Base-by-base conservation (phyloP, 495 filamentous ascomycete genomes). In the Mytilinidion resinicola region DNA sequence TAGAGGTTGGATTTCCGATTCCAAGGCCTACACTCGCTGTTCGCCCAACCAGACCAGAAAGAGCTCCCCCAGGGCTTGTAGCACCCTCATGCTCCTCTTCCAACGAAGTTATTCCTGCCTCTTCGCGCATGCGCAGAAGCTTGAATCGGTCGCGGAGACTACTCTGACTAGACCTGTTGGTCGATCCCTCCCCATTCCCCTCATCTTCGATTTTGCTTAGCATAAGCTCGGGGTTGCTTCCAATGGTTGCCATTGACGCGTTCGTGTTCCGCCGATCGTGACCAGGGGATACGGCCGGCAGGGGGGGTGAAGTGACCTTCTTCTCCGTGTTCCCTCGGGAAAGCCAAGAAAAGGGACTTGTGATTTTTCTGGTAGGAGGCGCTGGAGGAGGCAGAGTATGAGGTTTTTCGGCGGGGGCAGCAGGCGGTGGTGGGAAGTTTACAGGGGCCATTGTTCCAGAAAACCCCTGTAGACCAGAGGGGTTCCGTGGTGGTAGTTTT, bases 101-200 rank as follows among this genome's bases (percentile, higher is more conserved):
- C 10, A 79, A 55, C 7, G 72, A 66, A 9, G 74, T 72, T 52
- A 84, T 82, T 3, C 80, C 77, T 0, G 82, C 85, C 72, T 95
- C 90, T 69, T 91, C 90, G 51, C 83, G 78, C 85, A 91, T 81
- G 12, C 90, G 79, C 34, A 93, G 74, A 64, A 88, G 69, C 76
- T 91, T 93, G 73, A 96, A 96, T 51, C 91, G 83, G 63, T 95
- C 90, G 64, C 87, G 83, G 46, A 96, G 71, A 64, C 85, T 92
- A 59, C 85, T 88, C 37, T 85, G 77, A 43, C 76, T 86, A 74
- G 47, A 75, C 71, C 21, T 79, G 78, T 53, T 73, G 74, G 65
- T 74, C 59, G 75, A 74, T 8, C 67, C 70, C 19, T 80, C 78
- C 30, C 69, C 74, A 15, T 1, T 9, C 44, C 87, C 84, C 46